phyloP scores from a whole-genome alignment of 2,329 filamentous ascomycete genomes.

The Fusarium paranaense region DNA sequence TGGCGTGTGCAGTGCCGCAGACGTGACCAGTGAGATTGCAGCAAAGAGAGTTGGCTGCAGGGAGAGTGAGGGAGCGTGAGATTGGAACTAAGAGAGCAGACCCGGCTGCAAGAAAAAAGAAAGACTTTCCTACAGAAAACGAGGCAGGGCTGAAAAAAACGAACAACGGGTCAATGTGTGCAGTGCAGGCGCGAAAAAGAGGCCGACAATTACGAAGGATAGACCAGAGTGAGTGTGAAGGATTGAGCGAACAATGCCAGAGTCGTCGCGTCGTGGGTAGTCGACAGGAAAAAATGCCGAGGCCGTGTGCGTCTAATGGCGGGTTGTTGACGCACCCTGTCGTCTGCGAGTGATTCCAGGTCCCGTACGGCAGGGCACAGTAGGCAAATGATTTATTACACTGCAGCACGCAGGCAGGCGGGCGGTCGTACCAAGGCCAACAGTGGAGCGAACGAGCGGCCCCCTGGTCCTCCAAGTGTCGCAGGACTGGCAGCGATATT shows the following conservation, averaged over 20 bases:
- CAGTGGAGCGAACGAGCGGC: constrained; percentile 23
- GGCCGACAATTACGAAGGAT: neutral
- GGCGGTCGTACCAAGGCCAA: constrained; percentile 21
- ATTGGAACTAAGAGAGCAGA: constrained; percentile 43
- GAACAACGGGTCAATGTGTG: neutral
- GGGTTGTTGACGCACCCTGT: constrained; percentile 32
- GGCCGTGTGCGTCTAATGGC: constrained; percentile 30
- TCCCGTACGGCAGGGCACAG: constrained; percentile 1
- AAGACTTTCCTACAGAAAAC: constrained; percentile 23
- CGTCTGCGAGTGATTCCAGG: constrained; percentile 15
- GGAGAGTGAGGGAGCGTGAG: constrained; percentile 35
- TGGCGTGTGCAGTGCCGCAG: constrained; percentile 30
- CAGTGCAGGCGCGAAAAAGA: neutral
- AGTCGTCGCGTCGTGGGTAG: neutral
- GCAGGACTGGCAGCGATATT: constrained; percentile 29
- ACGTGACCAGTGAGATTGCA: constrained; percentile 36
- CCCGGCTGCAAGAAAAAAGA: constrained; percentile 42
- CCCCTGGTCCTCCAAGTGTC: constrained; percentile 32
- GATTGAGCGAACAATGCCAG: constrained; percentile 10
- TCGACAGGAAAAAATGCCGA: constrained; percentile 28
- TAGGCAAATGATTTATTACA: constrained; percentile 20
- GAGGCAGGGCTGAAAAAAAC: constrained; percentile 6
- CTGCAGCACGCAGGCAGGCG: constrained; percentile 32
- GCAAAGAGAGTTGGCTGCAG: constrained; percentile 34
- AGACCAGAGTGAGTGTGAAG: constrained; percentile 18